Evolutionary conservation across 2,329 filamentous ascomycete species (phyloP).

Genomic region (Curvularia spicifera): DNA sequence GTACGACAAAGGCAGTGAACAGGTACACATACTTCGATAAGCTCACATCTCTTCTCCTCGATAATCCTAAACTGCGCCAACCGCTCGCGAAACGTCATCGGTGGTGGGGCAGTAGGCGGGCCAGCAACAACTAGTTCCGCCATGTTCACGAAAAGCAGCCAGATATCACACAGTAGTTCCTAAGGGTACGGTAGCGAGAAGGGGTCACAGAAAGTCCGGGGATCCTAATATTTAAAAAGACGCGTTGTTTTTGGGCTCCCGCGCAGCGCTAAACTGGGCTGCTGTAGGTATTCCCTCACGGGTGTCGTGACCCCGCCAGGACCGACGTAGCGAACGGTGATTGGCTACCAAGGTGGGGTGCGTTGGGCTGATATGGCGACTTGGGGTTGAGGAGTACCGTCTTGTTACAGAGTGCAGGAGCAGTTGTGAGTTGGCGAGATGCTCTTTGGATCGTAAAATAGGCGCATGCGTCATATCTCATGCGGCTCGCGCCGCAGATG

Average conservation of each 20-base stretch:
- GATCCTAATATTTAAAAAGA: conserved; percentile 39
- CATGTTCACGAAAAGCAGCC: conserved; percentile 10
- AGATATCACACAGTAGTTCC: conserved; percentile 17
- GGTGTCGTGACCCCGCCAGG: conserved; percentile 42
- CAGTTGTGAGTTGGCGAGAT: conserved; percentile 36
- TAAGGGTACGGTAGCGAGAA: conserved; percentile 3
- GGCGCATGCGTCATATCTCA: conserved; percentile 13
- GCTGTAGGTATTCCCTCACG: conserved; percentile 37
- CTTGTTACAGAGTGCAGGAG: conserved; percentile 19
- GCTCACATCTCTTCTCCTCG: conserved; percentile 46
- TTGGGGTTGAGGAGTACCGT: conserved; percentile 35
- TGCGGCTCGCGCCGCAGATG: conserved; percentile 27
- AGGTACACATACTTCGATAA: conserved; percentile 42
- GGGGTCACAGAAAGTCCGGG: conserved; percentile 27
- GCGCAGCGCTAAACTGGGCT: conserved; percentile 35
- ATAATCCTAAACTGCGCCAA: conserved; percentile 47
- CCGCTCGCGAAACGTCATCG: conserved; percentile 42
- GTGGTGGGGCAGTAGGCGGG: conserved; percentile 17
- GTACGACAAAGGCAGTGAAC: neutral
- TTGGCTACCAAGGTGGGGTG: conserved; percentile 40
- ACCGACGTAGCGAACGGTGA: conserved; percentile 47
- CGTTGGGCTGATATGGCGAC: conserved; percentile 38
- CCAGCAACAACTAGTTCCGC: conserved; percentile 20
- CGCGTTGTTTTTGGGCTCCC: conserved; percentile 37
- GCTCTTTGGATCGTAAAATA: conserved; percentile 13